Percentiles rank a stretch among this genome's conserved stretches.
Conservation (phyloP, 2,329 filamentous ascomycete species). For the Periconia sp. region DNA sequence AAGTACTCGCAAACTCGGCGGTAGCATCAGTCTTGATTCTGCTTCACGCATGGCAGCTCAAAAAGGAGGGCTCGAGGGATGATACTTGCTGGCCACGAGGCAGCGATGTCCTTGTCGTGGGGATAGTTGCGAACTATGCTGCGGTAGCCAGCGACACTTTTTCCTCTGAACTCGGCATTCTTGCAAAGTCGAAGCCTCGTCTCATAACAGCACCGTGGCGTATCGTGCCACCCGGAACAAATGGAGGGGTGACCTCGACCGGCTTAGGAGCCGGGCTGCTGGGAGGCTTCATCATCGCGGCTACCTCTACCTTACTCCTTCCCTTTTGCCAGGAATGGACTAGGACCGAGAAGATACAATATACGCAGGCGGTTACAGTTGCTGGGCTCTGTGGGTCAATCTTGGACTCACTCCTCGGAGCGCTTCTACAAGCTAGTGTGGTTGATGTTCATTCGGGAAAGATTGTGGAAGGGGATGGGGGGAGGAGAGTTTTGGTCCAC, state of each 20-base stretch:
- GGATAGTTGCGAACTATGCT: conserved; percentile 73
- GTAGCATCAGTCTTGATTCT: conserved; percentile 69
- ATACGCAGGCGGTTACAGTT: conserved; percentile 59
- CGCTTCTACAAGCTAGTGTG: conserved; percentile 81
- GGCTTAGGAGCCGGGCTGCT: conserved; percentile 74
- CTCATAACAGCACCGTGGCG: conserved; percentile 83
- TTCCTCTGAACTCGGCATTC: conserved; percentile 90
- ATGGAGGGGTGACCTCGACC: conserved; percentile 80
- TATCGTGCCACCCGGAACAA: conserved; percentile 85
- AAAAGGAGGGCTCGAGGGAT: conserved; percentile 34
- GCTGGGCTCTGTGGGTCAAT: conserved; percentile 81
- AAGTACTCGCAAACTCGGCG: conserved; percentile 87
- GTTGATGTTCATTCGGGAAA: conserved; percentile 81
- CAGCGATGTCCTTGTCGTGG: conserved; percentile 47
- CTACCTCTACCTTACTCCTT: conserved; percentile 67
- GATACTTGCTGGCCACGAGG: conserved; percentile 45
- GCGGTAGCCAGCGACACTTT: conserved; percentile 92
- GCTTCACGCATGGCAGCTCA: conserved; percentile 51
- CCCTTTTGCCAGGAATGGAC: conserved; percentile 62
- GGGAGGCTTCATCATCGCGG: conserved; percentile 70
- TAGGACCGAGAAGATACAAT: conserved; percentile 31
- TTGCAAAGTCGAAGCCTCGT: conserved; percentile 73
- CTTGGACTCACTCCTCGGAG: conserved; percentile 85
- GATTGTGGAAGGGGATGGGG: conserved; percentile 84
- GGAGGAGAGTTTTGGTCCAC: conserved; percentile 55